A percentile compares a stretch with the other conserved stretches of the same genome.
phyloP scores from a whole-genome alignment of 768 basidiomycete species.

The Lactarius sp. region DNA sequence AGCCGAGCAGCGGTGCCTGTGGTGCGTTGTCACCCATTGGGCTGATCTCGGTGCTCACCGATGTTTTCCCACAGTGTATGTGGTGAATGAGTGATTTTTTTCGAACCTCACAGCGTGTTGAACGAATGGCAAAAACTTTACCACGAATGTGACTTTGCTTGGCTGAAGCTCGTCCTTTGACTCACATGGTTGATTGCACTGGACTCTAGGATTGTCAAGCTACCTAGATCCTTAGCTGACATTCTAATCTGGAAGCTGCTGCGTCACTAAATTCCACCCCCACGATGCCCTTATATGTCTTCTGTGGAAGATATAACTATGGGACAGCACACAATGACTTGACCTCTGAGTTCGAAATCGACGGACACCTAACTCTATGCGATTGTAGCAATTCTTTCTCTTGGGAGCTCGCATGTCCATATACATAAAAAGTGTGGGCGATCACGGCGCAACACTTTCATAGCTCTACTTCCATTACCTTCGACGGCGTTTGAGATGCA shows the following conservation, averaged over 20 bases:
- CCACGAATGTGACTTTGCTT: neutral
- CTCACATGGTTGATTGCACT: neutral
- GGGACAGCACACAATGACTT: no score
- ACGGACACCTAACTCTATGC: no score
- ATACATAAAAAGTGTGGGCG: no score
- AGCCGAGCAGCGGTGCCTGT: conserved; percentile 77
- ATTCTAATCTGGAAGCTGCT: neutral
- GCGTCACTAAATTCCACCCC: neutral
- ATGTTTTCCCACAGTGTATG: neutral
- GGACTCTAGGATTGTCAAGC: neutral
- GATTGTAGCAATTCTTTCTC: no score
- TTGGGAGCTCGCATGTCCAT: no score
- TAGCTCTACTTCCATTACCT: neutral
- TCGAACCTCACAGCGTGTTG: neutral
- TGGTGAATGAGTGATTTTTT: neutral
- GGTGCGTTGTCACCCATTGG: conserved; percentile 42
- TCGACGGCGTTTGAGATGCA: neutral
- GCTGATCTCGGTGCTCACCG: neutral
- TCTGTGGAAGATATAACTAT: neutral
- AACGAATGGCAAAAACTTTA: neutral
- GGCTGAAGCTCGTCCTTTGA: neutral
- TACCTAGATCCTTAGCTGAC: neutral
- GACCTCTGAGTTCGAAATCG: no score
- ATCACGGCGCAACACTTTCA: neutral
- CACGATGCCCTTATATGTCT: neutral